Evolutionary conservation across 2,329 filamentous ascomycete species (phyloP).

Genomic region (Paecilomyces sp.): DNA sequence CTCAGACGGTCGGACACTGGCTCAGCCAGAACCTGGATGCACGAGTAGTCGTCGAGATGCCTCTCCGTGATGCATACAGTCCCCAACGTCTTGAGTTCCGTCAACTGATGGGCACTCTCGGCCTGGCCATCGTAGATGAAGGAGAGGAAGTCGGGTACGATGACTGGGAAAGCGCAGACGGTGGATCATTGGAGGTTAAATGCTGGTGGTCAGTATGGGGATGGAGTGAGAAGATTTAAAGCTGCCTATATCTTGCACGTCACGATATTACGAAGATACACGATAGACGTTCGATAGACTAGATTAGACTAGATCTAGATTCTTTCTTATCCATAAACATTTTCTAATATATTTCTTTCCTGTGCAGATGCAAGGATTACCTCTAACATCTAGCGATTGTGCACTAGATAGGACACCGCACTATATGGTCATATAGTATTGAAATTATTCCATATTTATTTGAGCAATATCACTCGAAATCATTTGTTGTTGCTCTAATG

Average conservation of each 20-base stretch:
- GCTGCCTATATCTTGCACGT: background rate
- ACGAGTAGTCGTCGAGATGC: constrained; percentile 71
- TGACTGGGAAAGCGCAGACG: constrained; percentile 40
- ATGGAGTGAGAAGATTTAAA: constrained; percentile 31
- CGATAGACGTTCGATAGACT: constrained; percentile 11
- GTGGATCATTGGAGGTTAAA: constrained; percentile 33
- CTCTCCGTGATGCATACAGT: constrained; percentile 62
- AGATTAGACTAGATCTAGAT: background rate
- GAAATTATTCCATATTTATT: no score
- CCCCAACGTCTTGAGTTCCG: constrained; percentile 58
- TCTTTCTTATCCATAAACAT: background rate
- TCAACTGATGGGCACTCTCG: constrained; percentile 50
- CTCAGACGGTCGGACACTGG: constrained; percentile 61
- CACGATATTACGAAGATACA: constrained; percentile 26
- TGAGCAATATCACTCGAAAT: no score
- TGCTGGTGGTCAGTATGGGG: constrained; percentile 45
- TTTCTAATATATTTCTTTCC: no score
- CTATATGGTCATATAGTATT: no score
- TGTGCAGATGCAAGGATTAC: no score
- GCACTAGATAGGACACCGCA: no score
- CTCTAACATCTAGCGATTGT: no score
- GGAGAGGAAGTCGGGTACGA: constrained; percentile 41
- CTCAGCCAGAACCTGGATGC: constrained; percentile 52
- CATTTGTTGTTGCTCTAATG: no score
- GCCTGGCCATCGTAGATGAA: constrained; percentile 46